Base-by-base conservation (phyloP, 139 green algal genomes). In the Diplosphaera chodatii region DNA sequence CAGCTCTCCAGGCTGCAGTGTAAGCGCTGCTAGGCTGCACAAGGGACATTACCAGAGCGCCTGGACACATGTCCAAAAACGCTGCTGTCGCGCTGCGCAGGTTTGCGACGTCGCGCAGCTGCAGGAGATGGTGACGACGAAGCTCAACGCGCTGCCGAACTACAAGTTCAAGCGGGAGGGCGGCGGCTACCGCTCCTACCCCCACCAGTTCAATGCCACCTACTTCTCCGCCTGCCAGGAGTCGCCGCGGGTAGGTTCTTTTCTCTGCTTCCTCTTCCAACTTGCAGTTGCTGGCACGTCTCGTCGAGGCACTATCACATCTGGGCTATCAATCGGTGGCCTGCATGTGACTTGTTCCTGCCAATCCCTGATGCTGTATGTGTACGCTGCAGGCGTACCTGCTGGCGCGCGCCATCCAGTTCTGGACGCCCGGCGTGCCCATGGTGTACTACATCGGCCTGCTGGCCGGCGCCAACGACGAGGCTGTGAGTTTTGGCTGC, bases 391-490 rank as follows among this genome's bases (percentile, higher is more conserved):
- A 65, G 40, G 56, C 56, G 22, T 86, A 86, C 75, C 66, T 86
- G 64, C 69, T 86, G 68, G 78, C 78, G 0, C 63, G 81, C 16
- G 81, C 76, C 25, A 77, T 86, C 13, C 81, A 86, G 72, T 83
- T 86, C 67, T 86, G 84, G 75, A 84, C 78, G 4, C 81, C 81
- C 16, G 81, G 81, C 67, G 74, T 86, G 16, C 81, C 81, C 23
- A 81, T 86, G 75, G 71, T 79, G 21, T 86, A 86, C 73, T 86
- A 86, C 32, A 73, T 84, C 32, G 81, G 81, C 28, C 67, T 86
- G 34, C 68, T 86, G n/a, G 81, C 75, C 33, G 81, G 81, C 23
- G 20, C 25, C 0, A 78, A 84, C 33, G 78, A 83, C 69, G 48
- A 72, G 65, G 68, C 79, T 62, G 33, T 78, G 32, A 31, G 8